Conservation (phyloP, 106 monocot species). For the Platanthera guangdongensis region DNA sequence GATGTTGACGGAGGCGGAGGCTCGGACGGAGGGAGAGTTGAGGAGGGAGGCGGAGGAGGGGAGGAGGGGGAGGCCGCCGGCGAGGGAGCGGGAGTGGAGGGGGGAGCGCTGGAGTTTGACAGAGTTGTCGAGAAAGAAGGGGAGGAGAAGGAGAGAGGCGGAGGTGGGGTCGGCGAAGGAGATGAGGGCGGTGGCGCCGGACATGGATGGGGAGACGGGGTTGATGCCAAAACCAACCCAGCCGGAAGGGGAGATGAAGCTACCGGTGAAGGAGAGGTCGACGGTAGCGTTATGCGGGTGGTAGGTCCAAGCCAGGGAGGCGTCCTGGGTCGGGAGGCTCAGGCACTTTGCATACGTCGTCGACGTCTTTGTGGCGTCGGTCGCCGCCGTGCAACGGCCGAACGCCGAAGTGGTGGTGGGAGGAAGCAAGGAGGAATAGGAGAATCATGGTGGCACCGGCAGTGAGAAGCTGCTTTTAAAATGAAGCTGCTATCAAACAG, state of each 20-base stretch:
- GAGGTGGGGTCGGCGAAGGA: constrained; percentile 65
- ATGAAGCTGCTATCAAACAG: background rate
- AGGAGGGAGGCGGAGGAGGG: constrained; percentile 25
- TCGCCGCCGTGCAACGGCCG: constrained; percentile 24
- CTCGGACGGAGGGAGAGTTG: background rate
- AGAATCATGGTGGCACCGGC: constrained; percentile 7
- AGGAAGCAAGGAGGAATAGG: constrained; percentile 6
- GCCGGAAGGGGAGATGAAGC: constrained; percentile 72
- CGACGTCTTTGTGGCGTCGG: constrained; percentile 17
- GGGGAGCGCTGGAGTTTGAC: constrained; percentile 70
- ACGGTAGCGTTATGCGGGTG: constrained; percentile 60
- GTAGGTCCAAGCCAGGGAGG: constrained; percentile 71
- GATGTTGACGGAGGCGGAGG: constrained; percentile 35
- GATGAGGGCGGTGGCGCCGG: constrained; percentile 48
- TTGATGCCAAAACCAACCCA: constrained; percentile 85
- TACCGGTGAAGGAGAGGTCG: constrained; percentile 48
- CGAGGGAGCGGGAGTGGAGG: constrained; percentile 50
- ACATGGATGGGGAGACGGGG: constrained; percentile 53
- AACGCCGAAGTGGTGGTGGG: background rate
- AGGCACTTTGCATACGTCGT: constrained; percentile 48
- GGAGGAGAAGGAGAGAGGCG: constrained; percentile 46
- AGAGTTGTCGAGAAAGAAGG: constrained; percentile 62
- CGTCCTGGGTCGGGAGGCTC: constrained; percentile 49
- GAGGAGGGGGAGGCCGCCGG: constrained; percentile 32
- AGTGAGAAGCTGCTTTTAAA: too few relatives aligned